Conservation (phyloP, 495 filamentous ascomycete species). For the Podospora sp. region DNA sequence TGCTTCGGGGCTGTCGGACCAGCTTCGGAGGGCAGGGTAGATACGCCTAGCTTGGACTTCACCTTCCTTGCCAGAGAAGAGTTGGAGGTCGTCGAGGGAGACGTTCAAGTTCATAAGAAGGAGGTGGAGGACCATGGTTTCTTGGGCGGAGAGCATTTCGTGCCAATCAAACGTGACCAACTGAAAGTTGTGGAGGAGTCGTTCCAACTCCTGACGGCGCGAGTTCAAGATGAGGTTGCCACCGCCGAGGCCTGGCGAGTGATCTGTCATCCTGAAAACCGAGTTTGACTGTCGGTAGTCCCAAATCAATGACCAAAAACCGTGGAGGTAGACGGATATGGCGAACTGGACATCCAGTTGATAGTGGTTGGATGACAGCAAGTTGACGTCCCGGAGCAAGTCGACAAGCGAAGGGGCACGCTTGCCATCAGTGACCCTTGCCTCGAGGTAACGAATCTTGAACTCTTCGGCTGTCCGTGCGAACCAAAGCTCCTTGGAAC, state of each 20-base stretch:
- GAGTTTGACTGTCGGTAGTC: conserved; percentile 62
- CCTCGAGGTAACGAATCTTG: conserved; percentile 53
- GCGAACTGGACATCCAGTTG: conserved; percentile 55
- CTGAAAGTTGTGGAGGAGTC: conserved; percentile 36
- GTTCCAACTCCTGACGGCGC: conserved; percentile 54
- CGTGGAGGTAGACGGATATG: conserved; percentile 56
- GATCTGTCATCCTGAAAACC: conserved; percentile 35
- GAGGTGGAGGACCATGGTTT: conserved; percentile 55
- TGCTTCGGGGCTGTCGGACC: conserved; percentile 54
- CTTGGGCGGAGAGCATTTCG: conserved; percentile 38
- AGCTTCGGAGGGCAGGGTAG: conserved; percentile 55
- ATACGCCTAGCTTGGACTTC: conserved; percentile 60
- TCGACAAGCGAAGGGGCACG: conserved; percentile 54
- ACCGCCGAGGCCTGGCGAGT: background rate
- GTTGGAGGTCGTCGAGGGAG: conserved; percentile 65
- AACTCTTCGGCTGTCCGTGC: conserved; percentile 58
- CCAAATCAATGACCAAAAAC: conserved; percentile 59
- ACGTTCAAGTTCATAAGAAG: conserved; percentile 63
- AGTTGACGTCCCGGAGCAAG: conserved; percentile 54
- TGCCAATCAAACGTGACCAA: conserved; percentile 31
- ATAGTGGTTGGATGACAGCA: conserved; percentile 42
- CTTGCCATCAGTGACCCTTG: conserved; percentile 31
- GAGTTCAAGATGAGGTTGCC: conserved; percentile 49
- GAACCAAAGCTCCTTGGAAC: conserved; percentile 57
- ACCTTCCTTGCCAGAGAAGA: conserved; percentile 65